Evolutionary conservation across 1,284 basidiomycete species (phyloP).

Genomic region (Heterobasidion irregulare): DNA sequence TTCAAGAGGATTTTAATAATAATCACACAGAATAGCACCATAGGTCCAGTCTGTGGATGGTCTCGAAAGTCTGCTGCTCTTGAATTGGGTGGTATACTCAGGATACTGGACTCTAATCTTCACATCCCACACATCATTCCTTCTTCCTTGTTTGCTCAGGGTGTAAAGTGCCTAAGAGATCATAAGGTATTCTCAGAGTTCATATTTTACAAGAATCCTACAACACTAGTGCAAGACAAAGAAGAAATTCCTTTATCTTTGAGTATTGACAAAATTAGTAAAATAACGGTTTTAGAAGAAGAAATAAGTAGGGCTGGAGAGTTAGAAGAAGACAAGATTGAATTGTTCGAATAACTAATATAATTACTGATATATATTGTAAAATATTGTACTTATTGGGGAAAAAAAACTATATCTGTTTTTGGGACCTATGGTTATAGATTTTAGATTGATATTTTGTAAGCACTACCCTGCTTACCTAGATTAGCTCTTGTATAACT

Average conservation of each 20-base stretch:
- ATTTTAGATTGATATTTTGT: too few species aligned
- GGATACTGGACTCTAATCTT: not conserved
- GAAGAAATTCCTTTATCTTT: not conserved
- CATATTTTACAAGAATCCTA: not conserved
- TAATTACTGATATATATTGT: too few species aligned
- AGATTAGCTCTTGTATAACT: too few species aligned
- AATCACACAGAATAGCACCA: not conserved
- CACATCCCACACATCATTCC: not conserved
- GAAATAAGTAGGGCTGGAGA: slow-evolving; percentile 33
- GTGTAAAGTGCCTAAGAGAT: not conserved
- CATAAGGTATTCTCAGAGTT: not conserved
- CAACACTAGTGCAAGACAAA: not conserved
- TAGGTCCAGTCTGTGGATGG: not conserved
- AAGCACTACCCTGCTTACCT: too few species aligned
- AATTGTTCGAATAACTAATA: slow-evolving; percentile 13
- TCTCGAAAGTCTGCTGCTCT: not conserved
- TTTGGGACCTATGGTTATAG: too few species aligned
- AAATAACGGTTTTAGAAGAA: not conserved
- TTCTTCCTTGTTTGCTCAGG: not conserved
- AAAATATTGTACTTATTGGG: too few species aligned
- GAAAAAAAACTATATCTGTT: too few species aligned
- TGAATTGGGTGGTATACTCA: not conserved
- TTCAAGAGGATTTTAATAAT: not conserved
- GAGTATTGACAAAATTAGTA: not conserved
- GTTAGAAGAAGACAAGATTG: slow-evolving; percentile 66